These are phyloP conservation scores for Coniferiporia weirii DNA, from an alignment of 1,284 basidiomycete species.

Conservation along the genomic window DNA sequence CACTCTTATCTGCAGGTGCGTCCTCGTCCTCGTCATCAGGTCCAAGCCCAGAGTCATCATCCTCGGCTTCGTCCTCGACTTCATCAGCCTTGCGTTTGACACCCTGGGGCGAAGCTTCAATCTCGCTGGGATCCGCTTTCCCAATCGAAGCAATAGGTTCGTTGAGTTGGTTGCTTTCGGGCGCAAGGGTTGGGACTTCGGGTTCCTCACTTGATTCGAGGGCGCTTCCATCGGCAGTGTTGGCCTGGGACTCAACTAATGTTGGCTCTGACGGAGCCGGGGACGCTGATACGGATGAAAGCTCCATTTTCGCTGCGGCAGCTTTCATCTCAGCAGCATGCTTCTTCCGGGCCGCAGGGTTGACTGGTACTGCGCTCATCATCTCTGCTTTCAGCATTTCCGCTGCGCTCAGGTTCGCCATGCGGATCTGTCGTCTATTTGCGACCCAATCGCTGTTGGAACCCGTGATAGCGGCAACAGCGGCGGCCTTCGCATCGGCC, in stretches of 20 bases:
- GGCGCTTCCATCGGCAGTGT: background rate
- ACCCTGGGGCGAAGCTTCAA: constrained; percentile 33
- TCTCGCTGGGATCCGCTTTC: background rate
- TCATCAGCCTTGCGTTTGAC: constrained; percentile 69
- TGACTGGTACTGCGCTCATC: constrained; percentile 59
- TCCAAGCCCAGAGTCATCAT: constrained; percentile 45
- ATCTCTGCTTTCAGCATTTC: constrained; percentile 92
- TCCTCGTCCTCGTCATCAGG: constrained; percentile 41
- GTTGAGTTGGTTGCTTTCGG: constrained; percentile 7
- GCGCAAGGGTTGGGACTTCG: background rate
- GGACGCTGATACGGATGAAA: background rate
- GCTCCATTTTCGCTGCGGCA: background rate
- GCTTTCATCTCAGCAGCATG: background rate
- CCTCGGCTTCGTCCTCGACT: constrained; percentile 38
- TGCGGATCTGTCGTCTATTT: constrained; percentile 83
- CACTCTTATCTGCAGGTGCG: constrained; percentile 27
- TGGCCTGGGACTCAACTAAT: background rate
- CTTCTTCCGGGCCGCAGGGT: constrained; percentile 25
- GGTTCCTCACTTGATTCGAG: background rate
- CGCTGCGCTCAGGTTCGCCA: constrained; percentile 95
- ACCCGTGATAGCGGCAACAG: constrained; percentile 63
- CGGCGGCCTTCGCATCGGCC: constrained; percentile 49
- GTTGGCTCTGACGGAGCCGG: background rate
- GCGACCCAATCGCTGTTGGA: constrained; percentile 85
- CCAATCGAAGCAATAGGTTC: background rate